Conservation (phyloP, 179 eudicot species). For the Heliamphora pulchella region DNA sequence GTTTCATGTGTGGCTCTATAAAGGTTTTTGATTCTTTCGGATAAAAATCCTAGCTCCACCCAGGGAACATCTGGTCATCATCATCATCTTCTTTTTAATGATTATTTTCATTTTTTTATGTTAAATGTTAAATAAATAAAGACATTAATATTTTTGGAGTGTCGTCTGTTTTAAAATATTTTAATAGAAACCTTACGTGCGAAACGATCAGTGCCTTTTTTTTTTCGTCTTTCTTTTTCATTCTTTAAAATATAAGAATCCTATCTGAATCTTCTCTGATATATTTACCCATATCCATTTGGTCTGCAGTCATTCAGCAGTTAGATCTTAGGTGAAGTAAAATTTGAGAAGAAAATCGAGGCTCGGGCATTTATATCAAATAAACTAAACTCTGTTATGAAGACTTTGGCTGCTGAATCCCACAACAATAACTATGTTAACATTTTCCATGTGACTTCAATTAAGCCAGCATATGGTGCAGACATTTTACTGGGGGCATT, state of each 20-base stretch:
- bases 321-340: background rate
- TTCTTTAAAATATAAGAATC: background rate
- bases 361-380: background rate
- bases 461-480: too few relatives aligned
- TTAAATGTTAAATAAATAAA: background rate
- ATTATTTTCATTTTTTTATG: background rate
- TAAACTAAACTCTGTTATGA: background rate
- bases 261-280: background rate
- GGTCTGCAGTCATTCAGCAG: background rate
- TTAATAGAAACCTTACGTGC: background rate
- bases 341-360: background rate
- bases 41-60: too few relatives aligned
- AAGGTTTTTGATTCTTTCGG: too few relatives aligned
- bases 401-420: background rate
- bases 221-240: background rate
- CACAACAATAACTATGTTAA: background rate
- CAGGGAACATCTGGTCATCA: background rate
- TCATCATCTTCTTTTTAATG: background rate
- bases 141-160: too few relatives aligned
- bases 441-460: slow-evolving; percentile 3
- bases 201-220: background rate
- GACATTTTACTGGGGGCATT: background rate
- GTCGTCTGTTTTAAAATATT: background rate
- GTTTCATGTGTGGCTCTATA: too few relatives aligned
- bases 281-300: background rate